Base-by-base conservation (phyloP, 148 eudicot species). In the Amaranthus cruentus region DNA sequence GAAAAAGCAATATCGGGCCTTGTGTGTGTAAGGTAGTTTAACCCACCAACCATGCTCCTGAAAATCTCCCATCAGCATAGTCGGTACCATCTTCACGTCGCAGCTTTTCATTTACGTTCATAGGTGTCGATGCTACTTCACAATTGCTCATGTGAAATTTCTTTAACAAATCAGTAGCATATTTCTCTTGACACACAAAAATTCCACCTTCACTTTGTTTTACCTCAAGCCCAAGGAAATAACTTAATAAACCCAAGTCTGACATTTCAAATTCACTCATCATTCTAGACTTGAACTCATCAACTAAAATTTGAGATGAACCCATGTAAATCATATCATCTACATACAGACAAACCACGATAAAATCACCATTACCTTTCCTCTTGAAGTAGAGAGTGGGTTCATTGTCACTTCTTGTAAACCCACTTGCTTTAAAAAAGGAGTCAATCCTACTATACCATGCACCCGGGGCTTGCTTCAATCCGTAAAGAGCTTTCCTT, bases 121-220 rank as follows among this genome's bases (percentile, higher is more conserved):
- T 47, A 5, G 67, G 75, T 4, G 75, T 62, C 6, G 13, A 28
- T n/a, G 68, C 43, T 47, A 42, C 44, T 11, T 62, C n/a, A 50
- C 57, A 73, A 8, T 60, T 38, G 9, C 1, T 2, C 75, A 73
- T 73, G 0, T 28, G 10, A 12, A 47, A 61, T 15, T 42, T 73
- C 44, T 72, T 72, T 12, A 72, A n/a, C 8, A 71, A 13, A 6
- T 71, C 52, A 12, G 28, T 18, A 57, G 51, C 46, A 71, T 55
- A 71, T 7, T 58, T 71, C 74, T 71, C 43, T 47, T 71, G 48
- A 71, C 47, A 71, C 48, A 71, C 4, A 57, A 56, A 71, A 71
- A 58, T 58, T 21, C 64, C 74, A 55, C 57, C 48, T 43, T 4
- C 7, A 14, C 44, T 46, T 71, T 71, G 74, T 21, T 55, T 58